Base-by-base conservation (phyloP, 306 rosid species). In the Ceratonia siliqua region DNA sequence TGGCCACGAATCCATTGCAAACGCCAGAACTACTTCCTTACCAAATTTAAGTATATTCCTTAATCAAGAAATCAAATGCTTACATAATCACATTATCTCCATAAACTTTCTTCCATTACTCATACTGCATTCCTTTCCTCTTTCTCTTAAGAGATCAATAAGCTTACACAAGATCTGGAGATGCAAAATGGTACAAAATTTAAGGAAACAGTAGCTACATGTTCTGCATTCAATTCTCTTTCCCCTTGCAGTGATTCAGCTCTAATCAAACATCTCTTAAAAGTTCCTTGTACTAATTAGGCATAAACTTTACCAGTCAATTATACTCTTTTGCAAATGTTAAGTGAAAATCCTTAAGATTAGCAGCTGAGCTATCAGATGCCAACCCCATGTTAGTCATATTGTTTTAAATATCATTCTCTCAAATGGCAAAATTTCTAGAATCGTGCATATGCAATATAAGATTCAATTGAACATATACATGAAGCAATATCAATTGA, bases 81-180 rank as follows among this genome's bases (percentile, higher is more conserved):
- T 69, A 45, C 46, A 61, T 21, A 54, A 25, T 53, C 68, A 75
- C 5, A 17, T 6, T 20, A 41, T 11, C 24, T 70, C 68, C 42
- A n/a, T 21, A 24, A 74, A 76, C 25, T 21, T 20, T 64, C 42
- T 25, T 55, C 17, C 25, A n/a, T n/a, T 15, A 43, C 38, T 54
- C 68, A 53, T 24, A 27, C 63, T 54, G n/a, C 79, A 55, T 72
- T 72, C 9, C 3, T 30, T 32, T 50, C 68, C 8, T 43, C 24
- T 32, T 56, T 64, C 25, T 43, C 73, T 55, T 14, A 27, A 9
- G 50, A 59, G 64, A 62, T 63, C 38, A 70, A 56, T 41, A 76
- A 20, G 57, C 71, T 38, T 63, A 56, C 35, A 81, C 71, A 55
- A 72, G 24, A 49, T n/a, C n/a, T n/a, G n/a, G n/a, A n/a, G n/a